Percentiles rank a stretch among this genome's conserved stretches.
phyloP scores from a whole-genome alignment of 192 early-diverging fungal genomes.

The Glomus cerebriforme region DNA sequence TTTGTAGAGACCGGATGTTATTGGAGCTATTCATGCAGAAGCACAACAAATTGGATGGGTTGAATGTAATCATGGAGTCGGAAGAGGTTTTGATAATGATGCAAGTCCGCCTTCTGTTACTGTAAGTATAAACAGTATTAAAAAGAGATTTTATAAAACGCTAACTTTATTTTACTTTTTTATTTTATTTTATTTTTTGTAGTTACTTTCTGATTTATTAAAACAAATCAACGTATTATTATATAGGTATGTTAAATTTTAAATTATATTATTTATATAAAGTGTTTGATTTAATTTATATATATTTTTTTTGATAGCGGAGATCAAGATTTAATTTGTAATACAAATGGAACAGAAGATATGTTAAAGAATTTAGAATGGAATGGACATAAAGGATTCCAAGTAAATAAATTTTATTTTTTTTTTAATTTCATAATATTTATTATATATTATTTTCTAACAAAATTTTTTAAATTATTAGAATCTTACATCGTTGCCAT shows the following conservation, averaged over 20 bases:
- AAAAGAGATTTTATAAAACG: not conserved
- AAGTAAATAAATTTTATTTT: slow-evolving; percentile 38
- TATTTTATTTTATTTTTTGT: not conserved
- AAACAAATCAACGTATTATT: slow-evolving; percentile 57
- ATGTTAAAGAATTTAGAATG: slow-evolving; percentile 71
- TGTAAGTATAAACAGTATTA: slow-evolving; percentile 44
- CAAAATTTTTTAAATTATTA: not conserved
- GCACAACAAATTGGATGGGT: slow-evolving; percentile 49
- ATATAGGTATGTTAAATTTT: slow-evolving; percentile 54
- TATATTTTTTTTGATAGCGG: slow-evolving; percentile 52
- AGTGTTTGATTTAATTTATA: not conserved
- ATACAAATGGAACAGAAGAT: slow-evolving; percentile 67
- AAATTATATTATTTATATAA: not conserved
- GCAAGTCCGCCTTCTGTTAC: slow-evolving; percentile 55
- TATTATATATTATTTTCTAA: not conserved
- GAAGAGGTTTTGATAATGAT: slow-evolving; percentile 47
- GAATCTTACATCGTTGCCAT: slow-evolving; percentile 33
- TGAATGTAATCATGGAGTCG: slow-evolving; percentile 64
- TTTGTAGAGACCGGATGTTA: slow-evolving; percentile 53
- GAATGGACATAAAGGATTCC: slow-evolving; percentile 61
- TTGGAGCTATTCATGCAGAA: slow-evolving; percentile 57
- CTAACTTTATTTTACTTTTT: not conserved
- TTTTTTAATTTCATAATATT: not conserved
- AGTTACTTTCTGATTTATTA: slow-evolving; percentile 68
- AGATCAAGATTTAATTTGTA: slow-evolving; percentile 81